Base-by-base conservation (phyloP, 2,329 filamentous ascomycete species). In the Pezicula carpinea region DNA sequence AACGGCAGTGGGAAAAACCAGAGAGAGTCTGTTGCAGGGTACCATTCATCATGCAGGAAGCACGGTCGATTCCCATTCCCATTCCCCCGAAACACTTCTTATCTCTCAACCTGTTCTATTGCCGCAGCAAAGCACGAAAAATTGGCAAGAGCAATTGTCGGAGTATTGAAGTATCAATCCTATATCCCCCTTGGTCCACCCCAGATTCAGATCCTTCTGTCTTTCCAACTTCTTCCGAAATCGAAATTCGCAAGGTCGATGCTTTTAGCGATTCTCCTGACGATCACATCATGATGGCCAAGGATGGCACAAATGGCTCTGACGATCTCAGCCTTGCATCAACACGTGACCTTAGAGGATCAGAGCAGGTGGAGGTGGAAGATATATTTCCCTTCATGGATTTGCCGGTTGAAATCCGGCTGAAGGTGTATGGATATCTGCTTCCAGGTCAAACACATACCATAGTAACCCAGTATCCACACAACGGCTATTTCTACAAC, bases 361-460 rank as follows among this genome's bases (percentile, higher is more conserved):
- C 10, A 18, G 14, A 39, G n/a, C n/a, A n/a, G n/a, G n/a, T n/a
- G n/a, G 21, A 15, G 17, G 6, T 17, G 15, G 23, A 26, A 33
- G 8, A 41, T 13, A 19, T 21, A 4, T 59, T 59, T 38, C 49
- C 46, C 8, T 57, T 63, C 46, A 46, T 63, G 10, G 47, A 48
- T 31, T 47, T 63, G 5, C 60, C 60, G 1, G 33, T 57, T 1
- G 60, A 62, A 44, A 43, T 62, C n/a, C 57, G 60, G 3, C 50
- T 61, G 0, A 58, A 59, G 43, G 57, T 63, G 21, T 62, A 61
- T 41, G 39, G 21, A 2, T 48, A 54, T 22, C 51, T 63, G 19
- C 53, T 63, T 6, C 59, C 60, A 17, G 36, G 57, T 10, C 51
- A 57, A 3, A 45, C 42, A 11, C 60, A 63, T 43, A 60, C 44